Conservation (phyloP, 495 filamentous ascomycete species). For the Xylaria acuta region DNA sequence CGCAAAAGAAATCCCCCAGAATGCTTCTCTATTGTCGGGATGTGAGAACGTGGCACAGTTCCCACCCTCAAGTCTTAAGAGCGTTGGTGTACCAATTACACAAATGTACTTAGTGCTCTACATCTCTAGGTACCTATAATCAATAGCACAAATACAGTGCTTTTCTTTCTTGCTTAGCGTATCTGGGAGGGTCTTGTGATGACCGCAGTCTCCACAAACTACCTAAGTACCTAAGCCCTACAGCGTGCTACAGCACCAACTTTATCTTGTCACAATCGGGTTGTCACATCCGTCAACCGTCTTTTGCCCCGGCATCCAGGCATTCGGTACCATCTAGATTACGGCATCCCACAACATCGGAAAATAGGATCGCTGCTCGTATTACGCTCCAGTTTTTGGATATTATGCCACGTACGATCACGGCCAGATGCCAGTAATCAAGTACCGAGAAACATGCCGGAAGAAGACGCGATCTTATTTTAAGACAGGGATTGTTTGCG, state of each 20-base stretch:
- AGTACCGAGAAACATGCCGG: neutral
- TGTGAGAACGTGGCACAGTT: neutral
- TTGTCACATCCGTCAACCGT: slow-evolving; percentile 8
- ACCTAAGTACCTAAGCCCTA: slow-evolving; percentile 5
- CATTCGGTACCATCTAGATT: neutral
- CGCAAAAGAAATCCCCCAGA: neutral
- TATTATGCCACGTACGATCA: neutral
- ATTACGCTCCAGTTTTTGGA: neutral
- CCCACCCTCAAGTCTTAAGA: neutral
- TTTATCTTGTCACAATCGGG: neutral
- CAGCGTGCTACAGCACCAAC: neutral
- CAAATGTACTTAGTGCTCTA: neutral
- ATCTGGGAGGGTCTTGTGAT: neutral
- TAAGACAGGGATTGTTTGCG: neutral
- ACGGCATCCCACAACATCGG: neutral
- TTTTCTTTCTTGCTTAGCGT: neutral
- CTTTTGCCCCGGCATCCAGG: neutral
- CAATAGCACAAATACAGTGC: neutral
- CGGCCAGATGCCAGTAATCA: neutral
- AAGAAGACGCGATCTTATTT: slow-evolving; percentile 6
- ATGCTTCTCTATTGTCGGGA: neutral
- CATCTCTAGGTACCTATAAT: neutral
- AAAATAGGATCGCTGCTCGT: neutral
- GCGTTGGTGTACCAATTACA: neutral
- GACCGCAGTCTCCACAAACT: slow-evolving; percentile 11